Conservation (phyloP, 441 rosid species). For the Erodium chrysanthum region DNA sequence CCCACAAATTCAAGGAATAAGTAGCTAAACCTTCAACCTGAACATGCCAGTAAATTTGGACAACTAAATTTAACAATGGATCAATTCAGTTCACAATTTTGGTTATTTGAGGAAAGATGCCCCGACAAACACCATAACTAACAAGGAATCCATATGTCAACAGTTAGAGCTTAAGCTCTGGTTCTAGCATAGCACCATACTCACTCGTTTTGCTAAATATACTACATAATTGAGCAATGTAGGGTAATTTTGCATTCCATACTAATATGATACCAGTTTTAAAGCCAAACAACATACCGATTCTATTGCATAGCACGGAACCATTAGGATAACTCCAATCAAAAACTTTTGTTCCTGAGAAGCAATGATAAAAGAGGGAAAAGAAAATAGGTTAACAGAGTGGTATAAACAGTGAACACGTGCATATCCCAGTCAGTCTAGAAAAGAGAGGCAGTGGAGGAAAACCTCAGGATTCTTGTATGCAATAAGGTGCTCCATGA, state of each 20-base stretch:
- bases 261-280: neutral
- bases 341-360: constrained; percentile 93
- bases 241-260: neutral
- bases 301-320: constrained; percentile 88
- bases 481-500: constrained; percentile 86
- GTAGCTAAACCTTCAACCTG: neutral
- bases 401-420: neutral
- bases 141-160: too few species aligned
- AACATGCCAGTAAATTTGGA: constrained; percentile 1
- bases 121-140: too few species aligned
- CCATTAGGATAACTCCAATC: constrained; percentile 96
- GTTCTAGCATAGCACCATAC: too few species aligned
- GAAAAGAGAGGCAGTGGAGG: neutral
- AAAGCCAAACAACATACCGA: constrained; percentile 45
- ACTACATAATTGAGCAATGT: neutral
- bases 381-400: constrained; percentile 5
- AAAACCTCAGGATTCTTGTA: constrained; percentile 96
- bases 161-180: too few species aligned
- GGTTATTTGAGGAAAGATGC: too few species aligned
- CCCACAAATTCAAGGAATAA: neutral
- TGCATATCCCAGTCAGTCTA: neutral
- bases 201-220: too few species aligned
- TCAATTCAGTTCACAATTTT: neutral
- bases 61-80: neutral
- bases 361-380: constrained; percentile 4